Base-by-base conservation (phyloP, 768 basidiomycete species). In the Termitomyces titanicus region DNA sequence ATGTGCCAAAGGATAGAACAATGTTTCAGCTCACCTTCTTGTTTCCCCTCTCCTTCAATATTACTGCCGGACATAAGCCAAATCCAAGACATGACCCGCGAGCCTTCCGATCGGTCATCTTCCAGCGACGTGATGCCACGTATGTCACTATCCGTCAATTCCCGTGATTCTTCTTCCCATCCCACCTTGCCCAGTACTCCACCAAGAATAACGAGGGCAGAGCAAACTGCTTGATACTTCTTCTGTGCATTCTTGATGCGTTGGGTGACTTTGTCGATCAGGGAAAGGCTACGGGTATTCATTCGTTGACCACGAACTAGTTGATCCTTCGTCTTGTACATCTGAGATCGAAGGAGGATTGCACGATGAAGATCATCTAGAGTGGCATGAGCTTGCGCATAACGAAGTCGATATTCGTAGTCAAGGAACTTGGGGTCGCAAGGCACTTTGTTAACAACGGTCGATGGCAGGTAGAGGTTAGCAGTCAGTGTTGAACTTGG, bases 281-380 rank as follows among this genome's bases (percentile, higher is more conserved):
- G 39, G 0, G 49, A 57, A 7, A 61, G 52, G 29, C 63, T 66
- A 1, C 63, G 64, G 10, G 64, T 70, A 18, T 64, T 59, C 56
- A 57, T 56, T 6, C 54, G 53, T 42, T 71, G 68, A 0, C 71
- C 13, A 17, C 63, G 59, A 12, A 58, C 60, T 47, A 58, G 61
- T 18, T 52, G 46, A 13, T 68, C 51, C 49, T 76, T 74, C 12
- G 66, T 67, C 29, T 68, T 64, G 42, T 55, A 68, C 43, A 74
- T 57, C 29, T 68, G 65, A 0, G 68, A 58, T 0, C 61, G 55
- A 11, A 71, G 54, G 1, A 70, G 63, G 3, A 76, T 66, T 15
- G 61, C 53, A 2, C 57, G 56, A 0, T 69, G 66, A 15, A 77
- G 31, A 2, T 66, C 58, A 3, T 69, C 53, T 1, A 77, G 60